A percentile compares a stretch with the other conserved stretches of the same genome.
phyloP scores from a whole-genome alignment of 257 asterid genomes.

The Rubia yunnanensis region DNA sequence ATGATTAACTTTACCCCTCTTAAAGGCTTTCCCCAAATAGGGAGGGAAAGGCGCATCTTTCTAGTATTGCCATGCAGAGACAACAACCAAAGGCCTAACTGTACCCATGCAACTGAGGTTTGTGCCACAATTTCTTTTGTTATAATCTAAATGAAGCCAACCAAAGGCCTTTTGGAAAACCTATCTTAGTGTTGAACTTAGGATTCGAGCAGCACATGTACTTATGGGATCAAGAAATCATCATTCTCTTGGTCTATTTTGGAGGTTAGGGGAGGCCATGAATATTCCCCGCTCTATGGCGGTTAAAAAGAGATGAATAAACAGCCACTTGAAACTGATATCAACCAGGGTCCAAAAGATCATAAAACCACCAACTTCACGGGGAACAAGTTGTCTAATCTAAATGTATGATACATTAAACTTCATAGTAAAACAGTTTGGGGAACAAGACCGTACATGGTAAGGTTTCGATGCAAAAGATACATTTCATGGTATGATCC shows the following conservation, averaged over 20 bases:
- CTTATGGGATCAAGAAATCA: not conserved
- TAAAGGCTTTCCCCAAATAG: not conserved
- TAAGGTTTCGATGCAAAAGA: no score
- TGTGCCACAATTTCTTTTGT: not conserved
- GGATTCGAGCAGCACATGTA: not conserved
- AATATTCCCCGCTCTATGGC: not conserved
- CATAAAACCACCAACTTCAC: not conserved
- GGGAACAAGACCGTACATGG: no score
- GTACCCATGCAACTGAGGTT: not conserved
- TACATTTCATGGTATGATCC: not conserved
- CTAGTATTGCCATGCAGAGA: not conserved
- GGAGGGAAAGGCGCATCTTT: not conserved
- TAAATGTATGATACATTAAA: no score
- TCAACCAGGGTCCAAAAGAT: not conserved
- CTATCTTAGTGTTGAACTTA: not conserved
- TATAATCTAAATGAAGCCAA: not conserved
- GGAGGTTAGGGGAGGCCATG: not conserved
- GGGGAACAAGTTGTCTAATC: not conserved
- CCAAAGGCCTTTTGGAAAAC: not conserved
- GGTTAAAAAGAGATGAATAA: not conserved
- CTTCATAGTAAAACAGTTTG: not conserved
- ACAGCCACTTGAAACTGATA: not conserved
- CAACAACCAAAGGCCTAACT: not conserved
- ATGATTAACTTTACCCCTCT: not conserved
- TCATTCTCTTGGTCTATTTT: not conserved